Percentiles rank a stretch among this genome's conserved stretches.
Evolutionary conservation across 805 yeast species (phyloP).

Genomic region (Jamesozyma spencerorum): DNA sequence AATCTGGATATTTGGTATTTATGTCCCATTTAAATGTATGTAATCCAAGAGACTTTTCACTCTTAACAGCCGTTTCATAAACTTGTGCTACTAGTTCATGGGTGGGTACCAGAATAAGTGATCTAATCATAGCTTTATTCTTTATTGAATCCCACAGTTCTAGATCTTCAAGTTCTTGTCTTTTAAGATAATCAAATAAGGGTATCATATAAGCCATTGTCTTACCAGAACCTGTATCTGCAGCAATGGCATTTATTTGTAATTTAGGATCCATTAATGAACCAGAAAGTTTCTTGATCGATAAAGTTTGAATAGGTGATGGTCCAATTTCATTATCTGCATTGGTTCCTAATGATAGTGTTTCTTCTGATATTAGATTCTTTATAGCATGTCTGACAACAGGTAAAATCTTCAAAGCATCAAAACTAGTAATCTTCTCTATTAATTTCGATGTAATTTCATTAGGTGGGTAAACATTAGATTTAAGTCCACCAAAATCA

Average conservation of each 20-base stretch:
- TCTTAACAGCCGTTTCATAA: slow-evolving; percentile 32
- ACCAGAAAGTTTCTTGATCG: slow-evolving; percentile 37
- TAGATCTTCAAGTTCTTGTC: slow-evolving; percentile 37
- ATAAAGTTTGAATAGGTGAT: slow-evolving; percentile 75
- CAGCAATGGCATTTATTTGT: slow-evolving; percentile 72
- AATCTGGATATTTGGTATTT: slow-evolving; percentile 45
- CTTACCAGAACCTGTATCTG: slow-evolving; percentile 96
- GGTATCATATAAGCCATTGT: slow-evolving; percentile 88
- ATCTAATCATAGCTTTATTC: slow-evolving; percentile 43
- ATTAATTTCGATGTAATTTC: slow-evolving; percentile 32
- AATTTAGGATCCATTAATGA: slow-evolving; percentile 32
- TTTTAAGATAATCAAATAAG: slow-evolving; percentile 55
- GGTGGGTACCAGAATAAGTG: slow-evolving; percentile 80
- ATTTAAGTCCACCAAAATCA: slow-evolving; percentile 38
- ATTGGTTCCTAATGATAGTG: slow-evolving; percentile 28
- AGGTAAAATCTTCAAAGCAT: slow-evolving; percentile 59
- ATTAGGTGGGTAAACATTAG: slow-evolving; percentile 30
- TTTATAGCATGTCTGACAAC: slow-evolving; percentile 53
- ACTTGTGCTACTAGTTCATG: slow-evolving; percentile 84
- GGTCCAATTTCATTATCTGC: slow-evolving; percentile 34
- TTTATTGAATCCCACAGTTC: slow-evolving; percentile 31
- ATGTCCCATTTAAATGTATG: slow-evolving; percentile 52
- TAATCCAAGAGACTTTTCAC: slow-evolving; percentile 32
- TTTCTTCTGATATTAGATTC: slow-evolving; percentile 41
- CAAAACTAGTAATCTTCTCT: slow-evolving; percentile 50